Evolutionary conservation across 768 basidiomycete genomes (phyloP).

Genomic region (Panus rudis): DNA sequence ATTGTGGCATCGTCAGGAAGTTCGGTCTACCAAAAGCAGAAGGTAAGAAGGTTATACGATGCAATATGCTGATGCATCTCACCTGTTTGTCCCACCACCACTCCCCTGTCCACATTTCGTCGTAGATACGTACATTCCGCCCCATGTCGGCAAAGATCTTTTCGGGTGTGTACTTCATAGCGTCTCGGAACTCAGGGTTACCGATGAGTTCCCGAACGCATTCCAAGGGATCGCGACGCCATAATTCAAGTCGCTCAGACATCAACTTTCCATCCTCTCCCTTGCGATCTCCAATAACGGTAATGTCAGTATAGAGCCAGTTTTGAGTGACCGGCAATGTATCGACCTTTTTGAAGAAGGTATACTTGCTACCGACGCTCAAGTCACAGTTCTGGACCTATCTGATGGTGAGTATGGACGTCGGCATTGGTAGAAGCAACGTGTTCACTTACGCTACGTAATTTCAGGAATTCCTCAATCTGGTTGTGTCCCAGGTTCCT

Average conservation of each 20-base stretch:
- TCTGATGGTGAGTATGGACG: too few species aligned
- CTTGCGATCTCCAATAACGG: slow-evolving; percentile 8
- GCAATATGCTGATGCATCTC: too few species aligned
- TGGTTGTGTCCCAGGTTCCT: slow-evolving; percentile 12
- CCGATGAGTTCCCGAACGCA: slow-evolving; percentile 16
- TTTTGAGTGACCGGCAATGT: slow-evolving; percentile 9
- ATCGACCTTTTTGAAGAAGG: slow-evolving; percentile 17
- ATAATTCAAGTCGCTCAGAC: slow-evolving; percentile 20
- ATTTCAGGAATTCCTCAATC: slow-evolving; percentile 19
- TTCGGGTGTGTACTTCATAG: slow-evolving; percentile 4
- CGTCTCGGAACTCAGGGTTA: slow-evolving; percentile 2
- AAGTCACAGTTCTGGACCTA: too few species aligned
- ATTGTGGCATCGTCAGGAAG: slow-evolving; percentile 21
- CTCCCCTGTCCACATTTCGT: slow-evolving; percentile 21
- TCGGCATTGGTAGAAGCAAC: background rate
- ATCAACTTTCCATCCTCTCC: slow-evolving; percentile 9
- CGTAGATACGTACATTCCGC: background rate
- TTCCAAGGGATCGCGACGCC: slow-evolving; percentile 24
- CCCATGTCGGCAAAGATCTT: background rate
- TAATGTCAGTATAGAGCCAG: slow-evolving; percentile 13
- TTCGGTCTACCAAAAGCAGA: slow-evolving; percentile 8
- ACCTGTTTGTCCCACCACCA: slow-evolving; percentile 51
- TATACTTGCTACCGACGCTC: slow-evolving; percentile 12
- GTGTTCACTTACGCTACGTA: slow-evolving; percentile 11
- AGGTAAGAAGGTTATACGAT: slow-evolving; percentile 15